Percentiles rank a stretch among this genome's conserved stretches.
Conservation (phyloP, 2,329 filamentous ascomycete species). For the Eurotiales sp. region DNA sequence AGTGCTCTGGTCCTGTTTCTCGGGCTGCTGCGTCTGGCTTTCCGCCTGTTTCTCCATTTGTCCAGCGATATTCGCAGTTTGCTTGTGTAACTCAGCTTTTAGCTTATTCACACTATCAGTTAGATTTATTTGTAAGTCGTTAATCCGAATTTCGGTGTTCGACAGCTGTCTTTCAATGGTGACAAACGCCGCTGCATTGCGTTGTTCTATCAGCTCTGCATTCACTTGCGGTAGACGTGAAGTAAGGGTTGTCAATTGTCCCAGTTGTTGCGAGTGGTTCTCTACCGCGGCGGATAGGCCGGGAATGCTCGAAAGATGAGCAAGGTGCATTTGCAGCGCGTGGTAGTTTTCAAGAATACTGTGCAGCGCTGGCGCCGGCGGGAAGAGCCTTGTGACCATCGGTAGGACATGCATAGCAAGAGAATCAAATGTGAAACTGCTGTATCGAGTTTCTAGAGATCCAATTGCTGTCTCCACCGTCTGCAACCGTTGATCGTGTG, state of each 20-base stretch:
- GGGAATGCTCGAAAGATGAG: conserved; percentile 10
- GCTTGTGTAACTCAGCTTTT: neutral
- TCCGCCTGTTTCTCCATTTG: neutral
- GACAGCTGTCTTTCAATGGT: neutral
- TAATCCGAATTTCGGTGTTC: neutral
- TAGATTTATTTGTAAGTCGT: neutral
- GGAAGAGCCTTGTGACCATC: conserved; percentile 35
- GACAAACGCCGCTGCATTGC: neutral
- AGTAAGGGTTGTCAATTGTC: neutral
- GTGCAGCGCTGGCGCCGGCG: conserved; percentile 23
- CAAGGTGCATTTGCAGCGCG: conserved; percentile 17
- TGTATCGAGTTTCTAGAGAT: conserved; percentile 48
- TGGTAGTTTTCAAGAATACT: conserved; percentile 21
- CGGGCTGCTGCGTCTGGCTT: too few species aligned
- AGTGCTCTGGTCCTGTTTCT: neutral
- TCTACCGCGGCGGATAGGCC: conserved; percentile 8
- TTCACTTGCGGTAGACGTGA: neutral
- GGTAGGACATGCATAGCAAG: conserved; percentile 33
- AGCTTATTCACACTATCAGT: conserved; percentile 1
- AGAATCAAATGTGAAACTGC: conserved; percentile 43
- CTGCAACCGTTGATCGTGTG: conserved; percentile 9
- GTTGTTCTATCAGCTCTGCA: neutral
- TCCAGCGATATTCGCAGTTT: neutral
- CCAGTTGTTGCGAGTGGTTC: neutral
- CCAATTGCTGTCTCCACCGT: conserved; percentile 24